Percentiles rank a stretch among this genome's conserved stretches.
Evolutionary conservation across 208 protist genomes (phyloP).

Genomic region (Porcisia deanei): DNA sequence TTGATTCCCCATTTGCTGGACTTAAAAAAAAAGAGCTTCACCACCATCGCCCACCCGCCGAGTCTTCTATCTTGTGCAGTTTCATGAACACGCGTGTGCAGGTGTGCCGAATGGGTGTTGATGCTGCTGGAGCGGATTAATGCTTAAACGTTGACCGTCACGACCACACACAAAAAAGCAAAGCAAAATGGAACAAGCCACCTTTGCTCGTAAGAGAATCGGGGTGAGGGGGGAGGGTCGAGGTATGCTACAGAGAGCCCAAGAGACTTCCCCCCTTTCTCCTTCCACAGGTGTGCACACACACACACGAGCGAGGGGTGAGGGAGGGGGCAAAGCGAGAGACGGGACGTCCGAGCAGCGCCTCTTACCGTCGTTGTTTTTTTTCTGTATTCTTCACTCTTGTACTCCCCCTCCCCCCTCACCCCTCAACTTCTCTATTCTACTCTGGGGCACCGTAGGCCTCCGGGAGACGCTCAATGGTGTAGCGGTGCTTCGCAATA

Average conservation of each 20-base stretch:
- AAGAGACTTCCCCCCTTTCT: neutral
- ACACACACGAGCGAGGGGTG: neutral
- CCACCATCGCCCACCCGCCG: neutral
- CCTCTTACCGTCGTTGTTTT: neutral
- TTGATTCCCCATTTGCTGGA: too few relatives aligned
- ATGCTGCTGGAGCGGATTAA: neutral
- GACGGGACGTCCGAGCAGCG: neutral
- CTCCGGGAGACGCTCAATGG: slow-evolving; percentile 98
- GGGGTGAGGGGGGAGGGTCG: neutral
- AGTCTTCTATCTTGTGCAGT: neutral
- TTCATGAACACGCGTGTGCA: neutral
- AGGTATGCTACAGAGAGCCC: neutral
- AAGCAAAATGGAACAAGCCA: neutral
- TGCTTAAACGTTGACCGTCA: slow-evolving; percentile 2
- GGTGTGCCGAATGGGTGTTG: neutral
- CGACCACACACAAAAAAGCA: neutral
- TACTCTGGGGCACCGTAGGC: slow-evolving; percentile 81
- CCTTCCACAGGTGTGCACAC: neutral
- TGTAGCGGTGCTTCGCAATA: slow-evolving; percentile 96
- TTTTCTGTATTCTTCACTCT: neutral
- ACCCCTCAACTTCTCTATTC: neutral
- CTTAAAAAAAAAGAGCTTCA: too few relatives aligned
- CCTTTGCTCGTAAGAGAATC: neutral
- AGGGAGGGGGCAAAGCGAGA: neutral
- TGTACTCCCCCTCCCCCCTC: neutral